Percentiles rank a stretch among this genome's conserved stretches.
phyloP scores from a whole-genome alignment of 2,329 filamentous ascomycete species.

The Apiospora pterosperma region DNA sequence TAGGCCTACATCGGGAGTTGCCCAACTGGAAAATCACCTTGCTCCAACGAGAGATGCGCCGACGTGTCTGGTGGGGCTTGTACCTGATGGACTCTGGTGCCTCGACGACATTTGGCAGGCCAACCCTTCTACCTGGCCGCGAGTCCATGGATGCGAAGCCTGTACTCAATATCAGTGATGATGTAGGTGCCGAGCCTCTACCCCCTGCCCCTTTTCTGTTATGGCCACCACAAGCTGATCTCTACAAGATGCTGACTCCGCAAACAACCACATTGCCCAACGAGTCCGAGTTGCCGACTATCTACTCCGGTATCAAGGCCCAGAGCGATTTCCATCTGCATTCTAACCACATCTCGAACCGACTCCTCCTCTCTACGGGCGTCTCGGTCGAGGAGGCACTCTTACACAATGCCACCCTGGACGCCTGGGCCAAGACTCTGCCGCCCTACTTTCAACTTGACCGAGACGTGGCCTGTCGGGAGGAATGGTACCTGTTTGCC shows the following conservation, averaged over 20 bases:
- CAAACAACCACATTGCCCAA: constrained; percentile 17
- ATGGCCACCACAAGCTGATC: not conserved
- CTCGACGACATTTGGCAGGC: constrained; percentile 39
- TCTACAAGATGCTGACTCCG: constrained; percentile 20
- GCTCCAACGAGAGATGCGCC: constrained; percentile 33
- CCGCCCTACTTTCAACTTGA: constrained; percentile 21
- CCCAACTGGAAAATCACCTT: constrained; percentile 27
- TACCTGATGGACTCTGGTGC: constrained; percentile 45
- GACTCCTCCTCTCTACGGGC: constrained; percentile 21
- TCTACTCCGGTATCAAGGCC: constrained; percentile 25
- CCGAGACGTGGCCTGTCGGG: constrained; percentile 10
- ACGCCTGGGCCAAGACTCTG: constrained; percentile 23
- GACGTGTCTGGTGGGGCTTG: constrained; percentile 39
- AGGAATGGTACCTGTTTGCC: constrained; percentile 22
- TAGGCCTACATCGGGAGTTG: constrained; percentile 43
- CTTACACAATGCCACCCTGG: constrained; percentile 19
- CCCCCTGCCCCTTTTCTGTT: not conserved
- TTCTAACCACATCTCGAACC: constrained; percentile 28
- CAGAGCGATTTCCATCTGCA: constrained; percentile 28
- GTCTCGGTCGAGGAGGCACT: constrained; percentile 22
- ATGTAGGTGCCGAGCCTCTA: constrained; percentile 8
- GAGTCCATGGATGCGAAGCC: constrained; percentile 27
- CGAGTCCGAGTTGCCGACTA: constrained; percentile 19
- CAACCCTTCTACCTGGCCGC: constrained; percentile 22
- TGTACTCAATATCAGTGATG: constrained; percentile 26